Evolutionary conservation across 1,139 yeast genomes (phyloP), one percentile per base, ranked within the genome.

Genomic region (Hyphopichia pseudoburtonii): DNA sequence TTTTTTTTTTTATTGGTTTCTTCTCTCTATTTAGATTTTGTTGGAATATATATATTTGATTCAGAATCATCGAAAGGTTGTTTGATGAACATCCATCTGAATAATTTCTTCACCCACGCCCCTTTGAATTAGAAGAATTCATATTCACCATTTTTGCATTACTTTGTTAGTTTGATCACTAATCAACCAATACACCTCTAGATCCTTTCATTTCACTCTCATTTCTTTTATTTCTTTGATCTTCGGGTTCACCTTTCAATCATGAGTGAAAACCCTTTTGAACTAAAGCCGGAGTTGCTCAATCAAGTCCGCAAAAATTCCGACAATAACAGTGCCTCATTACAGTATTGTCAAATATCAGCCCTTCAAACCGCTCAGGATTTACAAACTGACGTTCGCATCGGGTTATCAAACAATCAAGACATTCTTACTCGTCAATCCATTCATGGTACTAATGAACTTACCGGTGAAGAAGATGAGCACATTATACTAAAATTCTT

Each of bases 381-480:
- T 35, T 67, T 89, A 30, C 76, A 75, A 38, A 84, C 97, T 0
- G 79, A 86, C 48, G 38, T 61, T 9, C 56, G 50, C 2, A 46
- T 58, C 9, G 97, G 97, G 2, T 66, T 90, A 18, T 63, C 74
- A 19, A 78, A 82, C 35, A 70, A 68, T 23, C 89, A 82, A 45
- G 97, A 89, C 44, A 78, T 86, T 19, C 62, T 76, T 17, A 76
- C 78, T 51, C 71, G 97, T 48, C 75, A 90, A 52, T 71, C 82
- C 18, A 64, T 82, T 18, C 85, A 88, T 54, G 98, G 98, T 1
- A 51, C 73, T 30, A 86, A 88, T 57, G 96, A 86, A 54, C 69
- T 92, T 37, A 64, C 72, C 9, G 65, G 74, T 12, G 88, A 85
- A 10, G 96, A 87, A 38, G 89, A 85, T 30, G 97, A 90, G 48